Evolutionary conservation across 73 alveolate genomes (phyloP).

Genomic region (Tetrahymena borealis): DNA sequence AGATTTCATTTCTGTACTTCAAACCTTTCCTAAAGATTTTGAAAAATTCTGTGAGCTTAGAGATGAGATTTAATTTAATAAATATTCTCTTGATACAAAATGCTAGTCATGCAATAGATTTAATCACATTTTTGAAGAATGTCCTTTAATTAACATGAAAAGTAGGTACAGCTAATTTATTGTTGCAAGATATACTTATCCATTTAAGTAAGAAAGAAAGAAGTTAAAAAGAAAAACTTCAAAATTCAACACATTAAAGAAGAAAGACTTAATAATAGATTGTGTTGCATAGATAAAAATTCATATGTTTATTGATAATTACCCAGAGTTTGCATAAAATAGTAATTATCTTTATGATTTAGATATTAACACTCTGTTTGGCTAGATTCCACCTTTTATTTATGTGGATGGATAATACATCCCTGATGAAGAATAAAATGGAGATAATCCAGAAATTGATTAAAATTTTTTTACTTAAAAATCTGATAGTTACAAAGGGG

Average conservation of each 20-base stretch:
- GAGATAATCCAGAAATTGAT: too few species aligned
- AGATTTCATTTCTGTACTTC: neutral
- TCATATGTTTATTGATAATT: too few species aligned
- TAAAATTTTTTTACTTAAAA: too few species aligned
- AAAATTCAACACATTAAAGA: neutral
- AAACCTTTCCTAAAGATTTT: neutral
- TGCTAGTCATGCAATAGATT: neutral
- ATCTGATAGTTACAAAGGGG: too few species aligned
- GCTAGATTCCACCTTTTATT: neutral
- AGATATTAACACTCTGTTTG: neutral
- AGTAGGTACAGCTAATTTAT: too few species aligned
- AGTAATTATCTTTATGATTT: neutral
- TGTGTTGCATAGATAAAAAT: neutral
- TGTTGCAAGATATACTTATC: neutral
- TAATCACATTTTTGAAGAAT: neutral
- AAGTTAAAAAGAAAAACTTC: neutral
- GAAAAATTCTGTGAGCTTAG: neutral
- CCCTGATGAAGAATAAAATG: too few species aligned
- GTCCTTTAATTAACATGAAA: neutral
- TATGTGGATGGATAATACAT: neutral
- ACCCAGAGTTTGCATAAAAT: neutral
- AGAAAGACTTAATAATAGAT: neutral
- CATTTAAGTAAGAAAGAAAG: neutral
- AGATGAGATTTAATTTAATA: neutral
- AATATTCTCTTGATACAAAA: neutral